Conservation (phyloP, 108 stramenopile species). For the Epithemia pelagica region DNA sequence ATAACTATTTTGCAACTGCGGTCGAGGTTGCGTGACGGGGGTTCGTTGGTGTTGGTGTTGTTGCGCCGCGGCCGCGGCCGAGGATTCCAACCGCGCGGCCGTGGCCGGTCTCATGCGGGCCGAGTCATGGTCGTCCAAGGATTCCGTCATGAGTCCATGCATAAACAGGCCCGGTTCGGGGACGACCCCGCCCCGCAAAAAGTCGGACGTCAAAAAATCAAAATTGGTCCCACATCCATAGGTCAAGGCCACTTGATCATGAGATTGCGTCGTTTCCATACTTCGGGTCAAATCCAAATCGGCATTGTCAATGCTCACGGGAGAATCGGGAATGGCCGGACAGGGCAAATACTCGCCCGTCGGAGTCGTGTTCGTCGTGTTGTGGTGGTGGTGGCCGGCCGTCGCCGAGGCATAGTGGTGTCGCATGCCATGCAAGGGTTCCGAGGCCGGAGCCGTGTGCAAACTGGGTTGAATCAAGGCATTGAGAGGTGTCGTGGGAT, state of each 20-base stretch:
- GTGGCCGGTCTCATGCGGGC: not conserved
- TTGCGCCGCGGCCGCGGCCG: not conserved
- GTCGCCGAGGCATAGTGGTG: not conserved
- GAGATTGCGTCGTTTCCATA: not conserved
- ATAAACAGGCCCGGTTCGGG: not conserved
- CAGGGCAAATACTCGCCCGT: not conserved
- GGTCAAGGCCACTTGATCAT: not conserved
- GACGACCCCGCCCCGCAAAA: not conserved
- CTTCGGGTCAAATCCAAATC: not conserved
- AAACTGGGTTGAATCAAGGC: not conserved
- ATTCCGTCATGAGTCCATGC: not conserved
- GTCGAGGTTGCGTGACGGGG: not conserved
- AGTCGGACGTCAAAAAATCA: not conserved
- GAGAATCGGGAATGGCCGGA: not conserved
- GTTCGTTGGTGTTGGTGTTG: not conserved
- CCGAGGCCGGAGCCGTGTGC: not conserved
- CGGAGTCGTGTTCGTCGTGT: not conserved
- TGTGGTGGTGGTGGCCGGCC: not conserved
- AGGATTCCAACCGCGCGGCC: not conserved
- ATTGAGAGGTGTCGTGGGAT: constrained; percentile 2
- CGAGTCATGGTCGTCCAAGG: not conserved
- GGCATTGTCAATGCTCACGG: constrained; percentile 1
- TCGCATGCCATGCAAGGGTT: not conserved
- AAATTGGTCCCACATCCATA: not conserved
- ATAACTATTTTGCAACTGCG: not conserved